phyloP scores from a whole-genome alignment of 2,329 filamentous ascomycete genomes.

The Paraphaeosphaeria sporulosa region DNA sequence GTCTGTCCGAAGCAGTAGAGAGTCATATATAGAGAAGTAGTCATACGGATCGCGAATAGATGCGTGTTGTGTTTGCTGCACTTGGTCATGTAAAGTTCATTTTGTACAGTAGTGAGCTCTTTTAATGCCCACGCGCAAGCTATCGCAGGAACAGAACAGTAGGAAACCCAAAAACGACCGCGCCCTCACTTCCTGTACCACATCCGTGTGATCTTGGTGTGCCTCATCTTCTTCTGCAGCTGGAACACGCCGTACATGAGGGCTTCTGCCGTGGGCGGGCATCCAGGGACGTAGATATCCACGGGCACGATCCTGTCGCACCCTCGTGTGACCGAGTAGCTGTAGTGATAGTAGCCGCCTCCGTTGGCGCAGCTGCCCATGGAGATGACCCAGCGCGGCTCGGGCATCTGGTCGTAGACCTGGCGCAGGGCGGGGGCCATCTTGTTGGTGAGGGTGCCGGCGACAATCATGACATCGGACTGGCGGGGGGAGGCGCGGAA shows the following conservation, averaged over 20 bases:
- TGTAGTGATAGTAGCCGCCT: slow-evolving; percentile 87
- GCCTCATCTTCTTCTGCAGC: slow-evolving; percentile 79
- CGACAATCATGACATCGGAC: slow-evolving; percentile 94
- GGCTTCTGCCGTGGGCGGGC: slow-evolving; percentile 64
- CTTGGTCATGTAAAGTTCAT: slow-evolving; percentile 1
- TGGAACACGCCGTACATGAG: slow-evolving; percentile 73
- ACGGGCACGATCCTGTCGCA: slow-evolving; percentile 84
- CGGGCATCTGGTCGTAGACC: slow-evolving; percentile 95
- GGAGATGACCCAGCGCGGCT: slow-evolving; percentile 84
- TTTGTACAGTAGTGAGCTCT: slow-evolving; percentile 13
- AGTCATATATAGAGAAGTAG: background rate
- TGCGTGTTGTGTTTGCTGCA: background rate
- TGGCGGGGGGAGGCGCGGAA: slow-evolving; percentile 90
- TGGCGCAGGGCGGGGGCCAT: slow-evolving; percentile 91
- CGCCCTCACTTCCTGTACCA: slow-evolving; percentile 62
- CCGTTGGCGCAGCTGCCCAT: slow-evolving; percentile 89
- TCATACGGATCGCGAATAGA: background rate
- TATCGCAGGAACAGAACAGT: slow-evolving; percentile 5
- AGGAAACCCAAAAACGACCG: slow-evolving; percentile 19
- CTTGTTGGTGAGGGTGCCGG: slow-evolving; percentile 93
- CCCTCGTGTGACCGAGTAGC: slow-evolving; percentile 78
- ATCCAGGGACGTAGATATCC: slow-evolving; percentile 83
- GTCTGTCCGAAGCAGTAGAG: slow-evolving; percentile 3
- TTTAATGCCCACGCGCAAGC: slow-evolving; percentile 5
- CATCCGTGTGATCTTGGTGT: slow-evolving; percentile 63